Evolutionary conservation across 2,329 filamentous ascomycete species (phyloP), one percentile per base, ranked within the genome.

Genomic region (Paraphaeosphaeria sporulosa): DNA sequence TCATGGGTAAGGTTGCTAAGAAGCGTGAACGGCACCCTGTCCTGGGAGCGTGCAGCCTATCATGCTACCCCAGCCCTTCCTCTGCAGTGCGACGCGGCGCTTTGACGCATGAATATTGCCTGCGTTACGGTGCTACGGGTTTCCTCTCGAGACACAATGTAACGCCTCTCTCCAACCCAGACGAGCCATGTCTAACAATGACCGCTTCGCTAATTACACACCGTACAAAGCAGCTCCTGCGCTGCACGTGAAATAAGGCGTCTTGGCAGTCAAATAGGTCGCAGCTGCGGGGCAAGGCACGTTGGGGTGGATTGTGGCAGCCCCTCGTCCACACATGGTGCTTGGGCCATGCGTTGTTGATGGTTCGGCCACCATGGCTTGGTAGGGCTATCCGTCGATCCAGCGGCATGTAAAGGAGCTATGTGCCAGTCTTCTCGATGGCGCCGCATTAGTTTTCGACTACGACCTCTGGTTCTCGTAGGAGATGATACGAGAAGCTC

Each of bases 1-100:
- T 61, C 59, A 66, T 72, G 74, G 74, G 72, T 76, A 74, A 76
- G 71, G 72, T 72, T 76, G 64, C 15, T 62, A 60, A 48, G 60
- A 63, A 65, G 66, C 71, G 66, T 70, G 69, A 71, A 69, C 71
- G 56, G 52, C 66, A 70, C 65, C 59, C 65, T 60, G 62, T 57
- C 50, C 59, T 64, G 64, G 64, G 56, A 53, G 62, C 34, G 52
- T 53, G 49, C 46, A 55, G 38, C 69, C 67, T 59, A 62, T 67
- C 63, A 64, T 34, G 40, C 25, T 51, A n/a, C 44, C 61, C 43
- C 48, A 32, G 47, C 59, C 61, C 55, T 56, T 51, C 57, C 47
- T 52, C 66, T 73, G 69, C 62, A 57, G 66, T 71, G 67, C 63
- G 67, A 67, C 68, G 62, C 42, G 51, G 47, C 55, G 61, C 47